Evolutionary conservation across 371 early-diverging fungal species (phyloP), one percentile per base, ranked within the genome.

Genomic region (Mucor mucedo): DNA sequence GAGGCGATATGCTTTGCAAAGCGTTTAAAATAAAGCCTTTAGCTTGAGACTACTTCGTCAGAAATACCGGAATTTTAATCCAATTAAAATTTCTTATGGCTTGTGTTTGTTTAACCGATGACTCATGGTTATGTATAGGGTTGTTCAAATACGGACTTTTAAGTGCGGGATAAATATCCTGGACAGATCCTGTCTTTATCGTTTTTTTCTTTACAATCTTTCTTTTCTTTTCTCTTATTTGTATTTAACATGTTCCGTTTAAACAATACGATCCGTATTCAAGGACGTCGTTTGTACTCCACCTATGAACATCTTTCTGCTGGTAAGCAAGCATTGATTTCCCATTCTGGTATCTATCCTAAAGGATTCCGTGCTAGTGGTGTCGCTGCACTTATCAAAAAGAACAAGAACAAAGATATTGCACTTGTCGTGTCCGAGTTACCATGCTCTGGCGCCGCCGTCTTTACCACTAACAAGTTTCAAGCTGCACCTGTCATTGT

Each of bases 381-480:
- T 32, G 78, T 88, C 11, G 76, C 86, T 27, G 87, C 91, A 47
- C 88, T 91, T 13, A 86, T 98, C 48, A 96, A 96, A 65, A 95
- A 95, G 78, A 86, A 89, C 49, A 83, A 79, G 54, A 83, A 72
- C 59, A 86, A 72, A 58, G 97, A 97, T 76, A 69, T 97, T n/a
- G 90, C 93, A 0, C 76, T 96, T 10, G 85, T 98, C 5, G 68
- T 85, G 2, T 94, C 95, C 2, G 84, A 85, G 42, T 66, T 76
- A 7, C 90, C 93, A 1, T 91, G 93, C 57, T 85, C 89, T 6
- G 93, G 90, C 4, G 89, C 95, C 2, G 96, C 94, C 0, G 95
- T 95, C 5, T 96, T 96, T 66, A 98, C 98, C 1, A 90, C 86
- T 62, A 98, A 98, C 68, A 86, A 84, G 58, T 96, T 98, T 70